phyloP scores from a whole-genome alignment of 2,329 filamentous ascomycete species.

The Xylariaceae sp. region DNA sequence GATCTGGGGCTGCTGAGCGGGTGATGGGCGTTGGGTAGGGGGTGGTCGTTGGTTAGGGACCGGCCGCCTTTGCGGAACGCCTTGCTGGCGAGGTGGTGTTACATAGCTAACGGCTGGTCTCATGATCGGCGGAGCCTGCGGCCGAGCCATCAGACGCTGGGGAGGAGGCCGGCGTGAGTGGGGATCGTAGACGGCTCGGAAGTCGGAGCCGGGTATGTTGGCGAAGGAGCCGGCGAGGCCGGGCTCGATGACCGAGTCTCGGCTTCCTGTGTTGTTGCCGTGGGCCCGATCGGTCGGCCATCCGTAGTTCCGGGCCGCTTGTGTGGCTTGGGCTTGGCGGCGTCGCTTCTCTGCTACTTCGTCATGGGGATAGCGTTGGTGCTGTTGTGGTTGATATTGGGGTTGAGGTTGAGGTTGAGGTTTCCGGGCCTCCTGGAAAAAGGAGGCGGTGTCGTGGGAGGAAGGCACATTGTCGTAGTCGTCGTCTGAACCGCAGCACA shows the following conservation, averaged over 20 bases:
- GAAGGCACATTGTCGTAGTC: slow-evolving; percentile 13
- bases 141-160: not conserved
- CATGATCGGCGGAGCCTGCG: too few species aligned
- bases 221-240: slow-evolving; percentile 11
- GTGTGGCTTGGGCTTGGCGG: slow-evolving; percentile 16
- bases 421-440: not conserved
- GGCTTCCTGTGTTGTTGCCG: slow-evolving; percentile 1
- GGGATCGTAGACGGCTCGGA: slow-evolving; percentile 18
- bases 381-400: not conserved
- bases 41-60: too few species aligned
- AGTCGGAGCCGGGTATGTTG: slow-evolving; percentile 22
- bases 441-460: not conserved
- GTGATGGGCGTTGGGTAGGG: not conserved
- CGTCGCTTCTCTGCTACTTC: slow-evolving; percentile 12
- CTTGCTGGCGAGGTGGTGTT: too few species aligned
- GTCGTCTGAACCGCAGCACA: slow-evolving; percentile 17
- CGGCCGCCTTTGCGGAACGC: too few species aligned
- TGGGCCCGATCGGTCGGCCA: slow-evolving; percentile 15
- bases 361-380: not conserved
- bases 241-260: slow-evolving; percentile 25
- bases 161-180: slow-evolving; percentile 1
- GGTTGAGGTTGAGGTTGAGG: not conserved
- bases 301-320: slow-evolving; percentile 21
- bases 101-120: too few species aligned
- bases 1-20: not conserved